A percentile compares a stretch with the other conserved stretches of the same genome.
These are phyloP conservation scores for Sphagnum fallax DNA, from an alignment of 228 moss, liverwort and hornwort species.

Conservation along the genomic window DNA sequence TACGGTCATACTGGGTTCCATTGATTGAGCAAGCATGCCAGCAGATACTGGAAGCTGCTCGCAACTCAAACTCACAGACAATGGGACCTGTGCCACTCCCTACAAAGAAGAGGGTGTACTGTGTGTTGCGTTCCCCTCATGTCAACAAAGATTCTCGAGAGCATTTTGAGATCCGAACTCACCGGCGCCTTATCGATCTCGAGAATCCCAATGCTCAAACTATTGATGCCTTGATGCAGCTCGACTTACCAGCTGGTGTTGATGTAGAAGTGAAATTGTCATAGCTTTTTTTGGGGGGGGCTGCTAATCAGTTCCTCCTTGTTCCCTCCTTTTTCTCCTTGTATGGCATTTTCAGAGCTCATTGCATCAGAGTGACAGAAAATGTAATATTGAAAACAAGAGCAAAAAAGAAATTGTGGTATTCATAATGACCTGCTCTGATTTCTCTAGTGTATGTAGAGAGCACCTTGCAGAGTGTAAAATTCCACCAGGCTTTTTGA, in stretches of 20 bases:
- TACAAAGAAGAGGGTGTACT: conserved; percentile 81
- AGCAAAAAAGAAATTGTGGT: no score
- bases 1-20: conserved; percentile 87
- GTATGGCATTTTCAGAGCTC: no score
- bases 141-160: conserved; percentile 93
- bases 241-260: conserved; percentile 88
- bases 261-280: conserved; percentile 94
- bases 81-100: conserved; percentile 99
- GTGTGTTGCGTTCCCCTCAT: conserved; percentile 83
- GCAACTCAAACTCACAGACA: conserved; percentile 69
- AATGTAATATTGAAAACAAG: no score
- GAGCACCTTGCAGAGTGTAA: no score
- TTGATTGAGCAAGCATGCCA: conserved; percentile 88
- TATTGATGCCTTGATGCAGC: conserved; percentile 97
- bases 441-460: no score
- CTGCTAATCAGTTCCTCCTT: neutral
- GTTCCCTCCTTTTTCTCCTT: no score
- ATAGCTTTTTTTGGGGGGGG: conserved; percentile 15
- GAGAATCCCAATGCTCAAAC: conserved; percentile 89
- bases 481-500: no score
- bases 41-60: conserved; percentile 91
- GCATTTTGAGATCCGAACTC: conserved; percentile 96
- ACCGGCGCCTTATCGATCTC: conserved; percentile 86
- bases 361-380: no score
- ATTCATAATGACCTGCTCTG: no score